A percentile compares a stretch with the other conserved stretches of the same genome.
phyloP scores from a whole-genome alignment of 305 asterid species.

The Petunia hybrid region DNA sequence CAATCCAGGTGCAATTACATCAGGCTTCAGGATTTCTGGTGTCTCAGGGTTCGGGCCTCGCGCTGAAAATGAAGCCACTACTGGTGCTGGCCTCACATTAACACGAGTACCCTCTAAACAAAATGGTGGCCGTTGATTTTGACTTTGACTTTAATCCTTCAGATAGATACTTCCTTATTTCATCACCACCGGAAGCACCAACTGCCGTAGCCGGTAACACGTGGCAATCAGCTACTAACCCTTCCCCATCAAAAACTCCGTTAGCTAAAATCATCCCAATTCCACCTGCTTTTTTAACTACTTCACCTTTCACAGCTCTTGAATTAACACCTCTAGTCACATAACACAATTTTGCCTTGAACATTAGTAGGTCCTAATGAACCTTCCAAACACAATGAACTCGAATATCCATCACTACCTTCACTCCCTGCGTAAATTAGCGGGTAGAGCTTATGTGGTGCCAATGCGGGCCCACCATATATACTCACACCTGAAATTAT shows the following conservation, averaged over 20 bases:
- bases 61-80: conserved; percentile 82
- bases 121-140: conserved; percentile 63
- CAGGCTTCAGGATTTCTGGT: conserved; percentile 89
- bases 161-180: conserved; percentile 67
- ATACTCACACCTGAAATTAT: conserved; percentile 66
- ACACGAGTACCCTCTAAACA: conserved; percentile 67
- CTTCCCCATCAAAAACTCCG: conserved; percentile 92
- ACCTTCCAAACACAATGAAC: conserved; percentile 82
- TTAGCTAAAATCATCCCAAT: conserved; percentile 86
- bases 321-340: conserved; percentile 91
- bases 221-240: conserved; percentile 90
- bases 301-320: conserved; percentile 83
- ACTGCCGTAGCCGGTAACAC: conserved; percentile 84
- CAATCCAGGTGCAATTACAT: conserved; percentile 89
- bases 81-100: conserved; percentile 79
- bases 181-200: conserved; percentile 70
- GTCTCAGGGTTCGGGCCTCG: conserved; percentile 89
- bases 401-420: conserved; percentile 82
- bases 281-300: conserved; percentile 90
- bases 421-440: conserved; percentile 83
- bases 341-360: conserved; percentile 68
- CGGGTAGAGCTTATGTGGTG: conserved; percentile 62
- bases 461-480: conserved; percentile 76
- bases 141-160: conserved; percentile 46
- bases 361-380: conserved; percentile 68